Percentiles rank a stretch among this genome's conserved stretches.
phyloP scores from a whole-genome alignment of 2,329 filamentous ascomycete genomes.

The Clonostachys solani region DNA sequence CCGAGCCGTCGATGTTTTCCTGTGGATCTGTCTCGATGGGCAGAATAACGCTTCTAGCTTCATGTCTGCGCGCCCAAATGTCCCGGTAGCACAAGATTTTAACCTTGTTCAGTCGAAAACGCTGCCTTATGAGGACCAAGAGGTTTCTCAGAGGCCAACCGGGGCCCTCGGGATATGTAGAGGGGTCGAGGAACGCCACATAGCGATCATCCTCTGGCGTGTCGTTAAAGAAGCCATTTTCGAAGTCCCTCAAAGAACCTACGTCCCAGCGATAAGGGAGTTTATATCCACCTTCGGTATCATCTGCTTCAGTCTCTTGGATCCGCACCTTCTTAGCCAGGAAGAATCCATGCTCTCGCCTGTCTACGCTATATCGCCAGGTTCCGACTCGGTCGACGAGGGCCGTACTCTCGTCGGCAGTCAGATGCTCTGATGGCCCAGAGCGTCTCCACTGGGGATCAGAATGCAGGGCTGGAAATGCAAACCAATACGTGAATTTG shows the following conservation, averaged over 20 bases:
- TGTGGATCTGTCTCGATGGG: constrained; percentile 53
- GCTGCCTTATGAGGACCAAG: constrained; percentile 75
- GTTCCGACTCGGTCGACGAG: constrained; percentile 82
- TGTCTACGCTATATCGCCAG: constrained; percentile 80
- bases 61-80: constrained; percentile 69
- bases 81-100: constrained; percentile 92
- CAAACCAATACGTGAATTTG: constrained; percentile 97
- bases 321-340: constrained; percentile 71
- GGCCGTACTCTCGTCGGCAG: constrained; percentile 65
- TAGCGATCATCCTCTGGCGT: constrained; percentile 71
- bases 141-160: constrained; percentile 93
- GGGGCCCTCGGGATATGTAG: constrained; percentile 81
- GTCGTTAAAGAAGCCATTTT: constrained; percentile 80
- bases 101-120: constrained; percentile 71
- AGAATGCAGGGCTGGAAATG: constrained; percentile 88
- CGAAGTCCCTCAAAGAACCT: constrained; percentile 70
- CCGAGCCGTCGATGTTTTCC: constrained; percentile 33
- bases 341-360: constrained; percentile 90
- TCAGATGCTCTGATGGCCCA: constrained; percentile 51
- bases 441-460: constrained; percentile 74
- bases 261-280: constrained; percentile 74
- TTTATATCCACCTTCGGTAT: constrained; percentile 37
- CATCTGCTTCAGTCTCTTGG: constrained; percentile 36
- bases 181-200: constrained; percentile 87
- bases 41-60: constrained; percentile 77